Conservation (phyloP, 345 rosid genomes). For the Corchorus capsularis region DNA sequence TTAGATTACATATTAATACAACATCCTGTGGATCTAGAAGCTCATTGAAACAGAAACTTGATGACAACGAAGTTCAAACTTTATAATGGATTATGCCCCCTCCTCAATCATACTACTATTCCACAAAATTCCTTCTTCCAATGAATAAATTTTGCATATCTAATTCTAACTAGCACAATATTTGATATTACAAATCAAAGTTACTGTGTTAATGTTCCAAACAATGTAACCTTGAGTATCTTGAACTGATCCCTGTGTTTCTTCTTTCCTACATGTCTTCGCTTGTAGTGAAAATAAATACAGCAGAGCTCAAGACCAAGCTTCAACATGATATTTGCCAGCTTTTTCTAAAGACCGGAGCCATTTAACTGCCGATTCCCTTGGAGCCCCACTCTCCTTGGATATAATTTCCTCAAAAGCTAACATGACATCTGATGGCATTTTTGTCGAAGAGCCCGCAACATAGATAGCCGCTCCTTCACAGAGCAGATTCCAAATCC, state of each 20-base stretch:
- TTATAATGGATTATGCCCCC: background rate
- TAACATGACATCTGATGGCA: slow-evolving; percentile 81
- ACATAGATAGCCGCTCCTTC: slow-evolving; percentile 74
- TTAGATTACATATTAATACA: too few species aligned
- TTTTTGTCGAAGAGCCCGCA: slow-evolving; percentile 90
- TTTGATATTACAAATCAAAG: too few species aligned
- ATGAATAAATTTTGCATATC: background rate
- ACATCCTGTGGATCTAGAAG: too few species aligned
- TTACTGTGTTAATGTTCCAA: background rate
- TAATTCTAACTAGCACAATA: too few species aligned
- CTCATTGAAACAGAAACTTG: too few species aligned
- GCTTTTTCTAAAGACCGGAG: slow-evolving; percentile 73
- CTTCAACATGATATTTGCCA: slow-evolving; percentile 89
- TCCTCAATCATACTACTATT: background rate
- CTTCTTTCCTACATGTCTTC: too few species aligned
- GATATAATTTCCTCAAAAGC: slow-evolving; percentile 72
- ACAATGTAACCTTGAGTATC: background rate
- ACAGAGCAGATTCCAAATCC: slow-evolving; percentile 62
- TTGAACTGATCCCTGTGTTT: background rate
- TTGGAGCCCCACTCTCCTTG: slow-evolving; percentile 61
- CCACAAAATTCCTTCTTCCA: background rate
- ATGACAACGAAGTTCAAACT: background rate
- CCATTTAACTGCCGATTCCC: slow-evolving; percentile 55
- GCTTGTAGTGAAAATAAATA: background rate
- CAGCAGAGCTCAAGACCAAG: slow-evolving; percentile 69